These are phyloP conservation scores for Pyrrhoderma lamaoense DNA, from an alignment of 1,284 basidiomycete genomes.

Conservation along the genomic window DNA sequence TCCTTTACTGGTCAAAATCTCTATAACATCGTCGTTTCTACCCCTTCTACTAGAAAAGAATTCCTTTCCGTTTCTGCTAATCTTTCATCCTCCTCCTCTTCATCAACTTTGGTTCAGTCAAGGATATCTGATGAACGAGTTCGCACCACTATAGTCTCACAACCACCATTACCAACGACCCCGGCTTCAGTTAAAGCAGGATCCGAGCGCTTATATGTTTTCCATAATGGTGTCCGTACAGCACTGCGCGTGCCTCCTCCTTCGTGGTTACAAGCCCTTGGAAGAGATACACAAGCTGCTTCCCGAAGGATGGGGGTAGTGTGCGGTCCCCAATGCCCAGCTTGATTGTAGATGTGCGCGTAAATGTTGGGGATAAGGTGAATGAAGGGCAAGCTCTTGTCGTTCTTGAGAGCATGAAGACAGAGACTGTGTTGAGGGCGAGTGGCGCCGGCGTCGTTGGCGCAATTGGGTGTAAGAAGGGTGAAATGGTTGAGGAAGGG, in stretches of 20 bases:
- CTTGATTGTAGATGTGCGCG: conserved; percentile 79
- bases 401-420: conserved; percentile 94
- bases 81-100: conserved; percentile 41
- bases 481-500: conserved; percentile 87
- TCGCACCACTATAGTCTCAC: conserved; percentile 67
- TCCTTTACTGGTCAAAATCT: conserved; percentile 33
- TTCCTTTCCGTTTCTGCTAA: conserved; percentile 49
- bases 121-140: conserved; percentile 41
- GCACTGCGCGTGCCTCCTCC: conserved; percentile 58
- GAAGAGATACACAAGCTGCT: conserved; percentile 43
- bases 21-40: conserved; percentile 50
- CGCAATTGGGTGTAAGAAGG: conserved; percentile 67
- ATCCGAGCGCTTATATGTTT: conserved; percentile 67
- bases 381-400: conserved; percentile 75
- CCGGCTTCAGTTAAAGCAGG: conserved; percentile 39
- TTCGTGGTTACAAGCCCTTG: conserved; percentile 56
- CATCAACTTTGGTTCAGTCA: conserved; percentile 31
- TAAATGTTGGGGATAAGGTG: conserved; percentile 70
- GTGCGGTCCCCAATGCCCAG: conserved; percentile 75
- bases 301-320: conserved; percentile 30
- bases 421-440: conserved; percentile 80
- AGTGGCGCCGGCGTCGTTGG: conserved; percentile 60
- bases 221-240: conserved; percentile 47
- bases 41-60: conserved; percentile 26
- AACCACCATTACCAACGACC: conserved; percentile 39